Conservation (phyloP, 768 basidiomycete genomes). For the Calvatia gigantea region DNA sequence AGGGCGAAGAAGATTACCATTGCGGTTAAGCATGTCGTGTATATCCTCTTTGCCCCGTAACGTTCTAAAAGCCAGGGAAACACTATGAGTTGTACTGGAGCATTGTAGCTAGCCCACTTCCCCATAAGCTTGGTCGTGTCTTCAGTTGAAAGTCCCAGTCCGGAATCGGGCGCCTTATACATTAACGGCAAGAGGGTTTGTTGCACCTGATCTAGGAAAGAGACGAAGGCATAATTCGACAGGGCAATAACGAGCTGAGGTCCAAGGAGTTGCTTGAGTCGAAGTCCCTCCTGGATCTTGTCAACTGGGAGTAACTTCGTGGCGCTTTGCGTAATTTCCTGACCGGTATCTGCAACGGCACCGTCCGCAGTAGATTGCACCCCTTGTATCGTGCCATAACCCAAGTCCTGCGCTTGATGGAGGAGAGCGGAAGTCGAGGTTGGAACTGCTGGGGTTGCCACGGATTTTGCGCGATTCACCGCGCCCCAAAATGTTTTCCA, state of each 20-base stretch:
- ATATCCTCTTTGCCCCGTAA: slow-evolving; percentile 49
- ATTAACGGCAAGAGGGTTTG: slow-evolving; percentile 27
- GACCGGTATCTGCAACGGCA: background rate
- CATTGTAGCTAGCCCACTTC: slow-evolving; percentile 47
- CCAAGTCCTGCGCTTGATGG: background rate
- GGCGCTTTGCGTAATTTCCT: background rate
- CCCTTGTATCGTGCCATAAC: background rate
- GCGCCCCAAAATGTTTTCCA: slow-evolving; percentile 1
- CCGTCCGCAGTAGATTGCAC: background rate
- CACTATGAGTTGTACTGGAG: slow-evolving; percentile 45
- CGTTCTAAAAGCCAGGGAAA: slow-evolving; percentile 42
- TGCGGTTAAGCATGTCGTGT: slow-evolving; percentile 19
- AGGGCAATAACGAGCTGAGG: slow-evolving; percentile 23
- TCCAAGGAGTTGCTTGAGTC: slow-evolving; percentile 20
- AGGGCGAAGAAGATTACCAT: slow-evolving; percentile 16
- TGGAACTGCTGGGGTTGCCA: background rate
- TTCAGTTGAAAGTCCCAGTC: slow-evolving; percentile 53
- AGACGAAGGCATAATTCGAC: slow-evolving; percentile 23
- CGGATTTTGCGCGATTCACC: background rate
- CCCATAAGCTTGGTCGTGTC: slow-evolving; percentile 52
- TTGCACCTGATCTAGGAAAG: slow-evolving; percentile 27
- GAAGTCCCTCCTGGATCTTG: background rate
- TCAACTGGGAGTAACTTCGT: background rate
- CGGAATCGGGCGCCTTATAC: slow-evolving; percentile 53
- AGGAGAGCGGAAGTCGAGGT: background rate